phyloP scores from a whole-genome alignment of 2,329 filamentous ascomycete species.

The Verticillium tricorpus region DNA sequence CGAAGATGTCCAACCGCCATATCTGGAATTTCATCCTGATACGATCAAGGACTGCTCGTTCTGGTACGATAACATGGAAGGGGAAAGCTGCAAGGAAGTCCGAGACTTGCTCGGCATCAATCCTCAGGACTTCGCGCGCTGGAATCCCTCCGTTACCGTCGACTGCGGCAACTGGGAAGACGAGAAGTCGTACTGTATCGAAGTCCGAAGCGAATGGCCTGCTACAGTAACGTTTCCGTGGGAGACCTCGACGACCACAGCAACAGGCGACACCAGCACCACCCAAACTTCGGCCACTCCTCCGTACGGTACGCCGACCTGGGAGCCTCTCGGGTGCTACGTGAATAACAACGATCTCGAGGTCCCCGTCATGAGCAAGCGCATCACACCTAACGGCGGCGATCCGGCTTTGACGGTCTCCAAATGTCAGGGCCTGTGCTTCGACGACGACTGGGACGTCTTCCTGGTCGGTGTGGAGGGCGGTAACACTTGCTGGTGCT shows the following conservation, averaged over 20 bases:
- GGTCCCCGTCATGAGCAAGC: constrained; percentile 23
- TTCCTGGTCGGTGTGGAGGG: background rate
- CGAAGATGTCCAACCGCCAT: background rate
- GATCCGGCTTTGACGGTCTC: constrained; percentile 23
- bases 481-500: background rate
- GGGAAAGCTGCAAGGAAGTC: constrained; percentile 9
- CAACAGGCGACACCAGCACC: constrained; percentile 7
- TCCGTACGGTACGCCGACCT: constrained; percentile 5
- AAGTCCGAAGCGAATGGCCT: constrained; percentile 11
- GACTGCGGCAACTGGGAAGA: constrained; percentile 16
- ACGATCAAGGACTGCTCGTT: constrained; percentile 6
- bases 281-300: background rate
- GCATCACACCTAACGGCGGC: constrained; percentile 18
- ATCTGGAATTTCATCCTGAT: constrained; percentile 6
- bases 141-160: constrained; percentile 18
- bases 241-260: constrained; percentile 7
- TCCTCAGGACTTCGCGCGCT: constrained; percentile 12
- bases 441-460: background rate
- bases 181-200: constrained; percentile 18
- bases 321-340: constrained; percentile 32
- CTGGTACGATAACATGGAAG: constrained; percentile 10
- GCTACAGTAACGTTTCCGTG: constrained; percentile 5
- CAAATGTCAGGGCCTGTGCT: constrained; percentile 31
- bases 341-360: constrained; percentile 22
- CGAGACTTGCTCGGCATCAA: constrained; percentile 8